A percentile compares a stretch with the other conserved stretches of the same genome.
These are phyloP conservation scores for Pleodorina starrii DNA, from an alignment of 139 green algal species.

Conservation along the genomic window DNA sequence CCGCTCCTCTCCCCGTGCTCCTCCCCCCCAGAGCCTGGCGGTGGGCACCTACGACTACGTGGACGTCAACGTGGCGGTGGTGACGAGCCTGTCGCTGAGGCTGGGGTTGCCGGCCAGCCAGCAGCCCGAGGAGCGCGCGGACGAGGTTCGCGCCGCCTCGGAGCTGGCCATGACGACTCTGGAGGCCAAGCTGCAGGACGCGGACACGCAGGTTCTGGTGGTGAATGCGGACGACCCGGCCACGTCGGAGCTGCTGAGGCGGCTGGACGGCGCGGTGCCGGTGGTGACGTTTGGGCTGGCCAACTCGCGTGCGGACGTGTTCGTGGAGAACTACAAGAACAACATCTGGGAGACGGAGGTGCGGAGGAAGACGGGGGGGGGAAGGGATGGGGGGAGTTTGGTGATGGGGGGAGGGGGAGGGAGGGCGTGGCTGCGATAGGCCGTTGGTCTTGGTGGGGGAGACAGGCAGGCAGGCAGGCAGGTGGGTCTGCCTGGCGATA, in stretches of 20 bases:
- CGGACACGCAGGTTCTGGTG: conserved; percentile 68
- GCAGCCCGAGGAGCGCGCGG: conserved; percentile 42
- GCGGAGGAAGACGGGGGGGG: too few relatives aligned
- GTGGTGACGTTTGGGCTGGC: conserved; percentile 81
- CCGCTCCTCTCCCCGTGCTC: too few relatives aligned
- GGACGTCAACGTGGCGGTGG: conserved; percentile 83
- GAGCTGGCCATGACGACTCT: conserved; percentile 1
- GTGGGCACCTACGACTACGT: conserved; percentile 58
- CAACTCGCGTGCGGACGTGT: conserved; percentile 79
- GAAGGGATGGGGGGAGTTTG: too few relatives aligned
- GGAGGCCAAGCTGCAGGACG: conserved; percentile 10
- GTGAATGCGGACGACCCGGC: conserved; percentile 91
- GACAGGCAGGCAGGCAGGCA: too few relatives aligned
- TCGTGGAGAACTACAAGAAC: conserved; percentile 68
- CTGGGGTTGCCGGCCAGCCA: conserved; percentile 50
- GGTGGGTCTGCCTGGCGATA: too few relatives aligned
- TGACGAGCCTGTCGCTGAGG: conserved; percentile 80
- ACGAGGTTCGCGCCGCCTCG: neutral
- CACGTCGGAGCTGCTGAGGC: conserved; percentile 25
- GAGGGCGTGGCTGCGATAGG: too few relatives aligned
- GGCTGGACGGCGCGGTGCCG: conserved; percentile 55
- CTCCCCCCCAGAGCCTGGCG: neutral
- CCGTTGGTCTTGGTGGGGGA: too few relatives aligned
- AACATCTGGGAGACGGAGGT: conserved; percentile 88
- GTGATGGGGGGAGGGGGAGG: too few relatives aligned